A percentile compares a stretch with the other conserved stretches of the same genome.
phyloP scores from a whole-genome alignment of 768 basidiomycete genomes.

The Podaxis rugospora region DNA sequence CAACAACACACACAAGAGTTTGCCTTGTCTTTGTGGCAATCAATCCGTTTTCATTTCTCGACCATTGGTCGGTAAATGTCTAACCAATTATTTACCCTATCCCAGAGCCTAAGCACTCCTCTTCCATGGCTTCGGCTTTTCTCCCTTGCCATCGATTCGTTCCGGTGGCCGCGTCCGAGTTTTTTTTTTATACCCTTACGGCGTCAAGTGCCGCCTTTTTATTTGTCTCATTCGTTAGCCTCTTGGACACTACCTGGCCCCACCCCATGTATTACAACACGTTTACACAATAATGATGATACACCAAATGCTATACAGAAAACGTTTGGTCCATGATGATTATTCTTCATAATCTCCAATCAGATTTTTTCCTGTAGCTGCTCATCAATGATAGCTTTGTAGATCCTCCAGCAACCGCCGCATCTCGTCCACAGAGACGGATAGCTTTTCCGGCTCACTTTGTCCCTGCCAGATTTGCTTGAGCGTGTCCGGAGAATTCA shows the following conservation, averaged over 20 bases:
- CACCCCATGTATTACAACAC: not conserved
- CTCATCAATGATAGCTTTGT: constrained; percentile 53
- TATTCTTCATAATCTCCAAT: not conserved
- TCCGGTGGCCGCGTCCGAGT: not conserved
- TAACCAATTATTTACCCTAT: constrained; percentile 3
- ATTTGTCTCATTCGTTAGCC: not conserved
- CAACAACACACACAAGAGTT: constrained; percentile 25
- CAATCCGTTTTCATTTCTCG: constrained; percentile 34
- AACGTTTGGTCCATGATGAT: constrained; percentile 8
- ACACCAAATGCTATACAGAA: not conserved
- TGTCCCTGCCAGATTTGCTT: constrained; percentile 52
- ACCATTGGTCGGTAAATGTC: constrained; percentile 20
- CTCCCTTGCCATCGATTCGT: not conserved
- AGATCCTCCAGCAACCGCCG: constrained; percentile 43
- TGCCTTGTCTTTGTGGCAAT: constrained; percentile 31
- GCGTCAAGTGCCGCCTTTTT: not conserved
- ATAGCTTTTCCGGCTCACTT: constrained; percentile 55
- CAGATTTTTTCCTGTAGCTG: not conserved
- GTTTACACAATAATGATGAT: not conserved
- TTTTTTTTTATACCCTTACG: not conserved
- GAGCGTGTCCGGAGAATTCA: constrained; percentile 35
- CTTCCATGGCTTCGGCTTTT: not conserved
- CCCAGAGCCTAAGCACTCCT: not conserved
- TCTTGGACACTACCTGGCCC: not conserved
- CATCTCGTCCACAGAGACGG: constrained; percentile 38